Evolutionary conservation across 768 basidiomycete genomes (phyloP).

Genomic region (Lactifluus subvellereus): DNA sequence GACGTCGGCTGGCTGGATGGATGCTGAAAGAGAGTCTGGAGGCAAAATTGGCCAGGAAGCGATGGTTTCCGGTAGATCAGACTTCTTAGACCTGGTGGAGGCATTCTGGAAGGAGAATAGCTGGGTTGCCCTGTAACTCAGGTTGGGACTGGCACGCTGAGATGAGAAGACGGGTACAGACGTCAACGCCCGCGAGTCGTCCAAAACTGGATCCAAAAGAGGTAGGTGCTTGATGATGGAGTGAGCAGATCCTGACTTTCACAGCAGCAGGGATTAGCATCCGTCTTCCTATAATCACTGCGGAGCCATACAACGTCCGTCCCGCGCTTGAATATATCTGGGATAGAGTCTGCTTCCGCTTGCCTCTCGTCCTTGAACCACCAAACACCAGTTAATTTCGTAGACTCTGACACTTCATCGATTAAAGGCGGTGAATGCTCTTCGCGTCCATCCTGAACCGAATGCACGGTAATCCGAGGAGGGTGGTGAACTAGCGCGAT

Average conservation of each 20-base stretch:
- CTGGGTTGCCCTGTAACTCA: conserved; percentile 55
- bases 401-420: conserved; percentile 20
- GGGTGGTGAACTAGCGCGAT: conserved; percentile 70
- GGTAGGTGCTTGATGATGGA: conserved; percentile 65
- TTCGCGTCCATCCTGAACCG: conserved; percentile 68
- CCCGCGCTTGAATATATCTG: conserved; percentile 71
- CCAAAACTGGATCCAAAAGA: conserved; percentile 62
- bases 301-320: conserved; percentile 49
- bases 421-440: conserved; percentile 43
- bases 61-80: conserved; percentile 53
- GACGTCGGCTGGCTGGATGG: conserved; percentile 45
- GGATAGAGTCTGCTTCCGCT: conserved; percentile 41
- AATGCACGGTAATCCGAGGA: conserved; percentile 62
- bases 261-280: conserved; percentile 21
- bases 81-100: conserved; percentile 44
- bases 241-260: conserved; percentile 71
- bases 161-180: conserved; percentile 34
- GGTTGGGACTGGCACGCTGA: conserved; percentile 9
- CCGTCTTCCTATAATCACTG: conserved; percentile 6
- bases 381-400: conserved; percentile 52
- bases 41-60: conserved; percentile 64
- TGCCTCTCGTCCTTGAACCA: conserved; percentile 58
- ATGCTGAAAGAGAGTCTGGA: conserved; percentile 49
- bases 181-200: conserved; percentile 63
- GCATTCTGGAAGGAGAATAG: conserved; percentile 77